Conservation (phyloP, 768 basidiomycete genomes). For the Pleurotus pulmonarius region DNA sequence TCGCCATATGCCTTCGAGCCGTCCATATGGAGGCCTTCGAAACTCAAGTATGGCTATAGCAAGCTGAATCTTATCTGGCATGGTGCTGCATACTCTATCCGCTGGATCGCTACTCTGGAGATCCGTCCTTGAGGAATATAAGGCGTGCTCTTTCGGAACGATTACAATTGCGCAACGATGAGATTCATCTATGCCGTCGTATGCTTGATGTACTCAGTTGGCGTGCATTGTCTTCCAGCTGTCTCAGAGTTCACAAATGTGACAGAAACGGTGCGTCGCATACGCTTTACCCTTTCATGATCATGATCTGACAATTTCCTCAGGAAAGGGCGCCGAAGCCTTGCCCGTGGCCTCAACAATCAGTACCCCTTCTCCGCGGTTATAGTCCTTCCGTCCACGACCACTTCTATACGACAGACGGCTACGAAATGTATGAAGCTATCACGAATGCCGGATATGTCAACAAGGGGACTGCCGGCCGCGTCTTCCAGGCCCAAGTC, state of each 20-base stretch:
- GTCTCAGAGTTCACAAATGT: background rate
- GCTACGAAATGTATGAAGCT: background rate
- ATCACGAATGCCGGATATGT: background rate
- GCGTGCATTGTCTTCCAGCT: background rate
- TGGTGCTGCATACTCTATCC: too few species aligned
- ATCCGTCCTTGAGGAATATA: too few species aligned
- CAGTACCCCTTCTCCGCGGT: background rate
- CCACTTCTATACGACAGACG: background rate
- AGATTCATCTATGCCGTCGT: background rate
- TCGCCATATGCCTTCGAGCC: too few species aligned
- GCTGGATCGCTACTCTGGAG: too few species aligned
- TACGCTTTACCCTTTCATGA: background rate
- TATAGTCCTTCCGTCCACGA: background rate
- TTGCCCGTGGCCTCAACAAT: background rate
- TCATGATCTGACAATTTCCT: background rate
- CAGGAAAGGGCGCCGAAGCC: background rate
- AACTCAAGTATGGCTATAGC: too few species aligned
- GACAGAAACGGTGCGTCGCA: background rate
- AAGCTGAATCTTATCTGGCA: too few species aligned
- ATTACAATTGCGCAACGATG: background rate
- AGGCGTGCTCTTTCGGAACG: too few species aligned
- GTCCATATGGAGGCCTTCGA: too few species aligned
- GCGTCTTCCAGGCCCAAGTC: background rate
- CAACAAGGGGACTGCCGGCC: background rate
- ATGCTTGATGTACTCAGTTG: background rate